Evolutionary conservation across 495 filamentous ascomycete genomes (phyloP).

Genomic region (Clohesyomyces aquaticus): DNA sequence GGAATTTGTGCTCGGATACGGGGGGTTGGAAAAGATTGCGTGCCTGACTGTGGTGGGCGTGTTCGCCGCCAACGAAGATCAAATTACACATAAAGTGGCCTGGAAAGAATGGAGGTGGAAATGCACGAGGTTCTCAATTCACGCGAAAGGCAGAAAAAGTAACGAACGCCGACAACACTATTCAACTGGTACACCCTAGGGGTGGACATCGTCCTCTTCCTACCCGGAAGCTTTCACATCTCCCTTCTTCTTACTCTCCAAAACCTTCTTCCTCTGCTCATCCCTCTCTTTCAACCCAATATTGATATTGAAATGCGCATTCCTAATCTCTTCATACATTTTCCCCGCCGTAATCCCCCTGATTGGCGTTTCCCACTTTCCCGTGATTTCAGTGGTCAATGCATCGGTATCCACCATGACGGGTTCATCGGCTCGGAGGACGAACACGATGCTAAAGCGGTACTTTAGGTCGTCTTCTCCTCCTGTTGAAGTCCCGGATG

Average conservation of each 20-base stretch:
- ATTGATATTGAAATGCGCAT: conserved; percentile 41
- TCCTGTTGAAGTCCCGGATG: background rate
- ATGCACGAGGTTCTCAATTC: no score
- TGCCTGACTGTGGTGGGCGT: no score
- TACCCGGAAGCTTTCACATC: no score
- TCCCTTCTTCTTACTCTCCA: conserved; percentile 8
- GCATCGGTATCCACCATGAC: conserved; percentile 19
- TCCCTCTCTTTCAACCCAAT: conserved; percentile 31
- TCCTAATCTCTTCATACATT: conserved; percentile 32
- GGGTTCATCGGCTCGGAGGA: conserved; percentile 31
- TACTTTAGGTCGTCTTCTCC: conserved; percentile 13
- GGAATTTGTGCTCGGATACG: no score
- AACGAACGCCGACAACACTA: no score
- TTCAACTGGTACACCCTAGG: no score
- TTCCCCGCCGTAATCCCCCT: conserved; percentile 28
- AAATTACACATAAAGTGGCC: no score
- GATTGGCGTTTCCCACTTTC: conserved; percentile 27
- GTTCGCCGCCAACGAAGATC: no score
- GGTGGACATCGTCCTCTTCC: no score
- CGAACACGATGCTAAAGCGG: conserved; percentile 39
- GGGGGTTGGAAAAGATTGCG: no score
- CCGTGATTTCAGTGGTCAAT: conserved; percentile 33
- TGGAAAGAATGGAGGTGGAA: no score
- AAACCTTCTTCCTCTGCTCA: conserved; percentile 31
- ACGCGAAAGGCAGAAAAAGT: no score